Evolutionary conservation across 2,329 filamentous ascomycete species (phyloP).

Genomic region (Canariomyces notabilis): DNA sequence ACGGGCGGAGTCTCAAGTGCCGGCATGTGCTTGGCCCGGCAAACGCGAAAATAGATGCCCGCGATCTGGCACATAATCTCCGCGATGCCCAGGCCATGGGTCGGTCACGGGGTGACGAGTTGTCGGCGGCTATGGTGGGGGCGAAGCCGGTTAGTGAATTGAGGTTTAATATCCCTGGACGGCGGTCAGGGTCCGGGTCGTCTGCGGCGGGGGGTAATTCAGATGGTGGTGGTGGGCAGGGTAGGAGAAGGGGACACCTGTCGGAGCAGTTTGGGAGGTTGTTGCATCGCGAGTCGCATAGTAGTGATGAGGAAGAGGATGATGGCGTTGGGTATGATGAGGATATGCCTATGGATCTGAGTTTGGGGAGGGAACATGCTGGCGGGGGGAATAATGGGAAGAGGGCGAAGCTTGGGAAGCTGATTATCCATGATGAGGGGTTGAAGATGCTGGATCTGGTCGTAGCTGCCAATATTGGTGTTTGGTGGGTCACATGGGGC

Average conservation of each 20-base stretch:
- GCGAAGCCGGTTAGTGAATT: conserved; percentile 67
- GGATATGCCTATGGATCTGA: conserved; percentile 57
- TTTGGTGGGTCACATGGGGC: conserved; percentile 92
- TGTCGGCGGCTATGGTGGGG: conserved; percentile 31
- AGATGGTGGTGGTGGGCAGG: too few species aligned
- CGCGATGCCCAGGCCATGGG: conserved; percentile 29
- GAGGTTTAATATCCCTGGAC: conserved; percentile 79
- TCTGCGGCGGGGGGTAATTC: too few species aligned
- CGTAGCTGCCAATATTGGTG: conserved; percentile 82
- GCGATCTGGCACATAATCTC: conserved; percentile 35
- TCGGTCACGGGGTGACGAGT: conserved; percentile 24
- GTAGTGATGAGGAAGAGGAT: conserved; percentile 30
- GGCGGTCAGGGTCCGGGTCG: too few species aligned
- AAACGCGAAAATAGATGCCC: conserved; percentile 38
- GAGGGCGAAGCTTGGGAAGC: conserved; percentile 86
- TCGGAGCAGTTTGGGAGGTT: conserved; percentile 42
- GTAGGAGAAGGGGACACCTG: conserved; percentile 32
- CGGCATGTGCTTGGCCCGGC: conserved; percentile 60
- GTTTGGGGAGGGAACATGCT: conserved; percentile 74
- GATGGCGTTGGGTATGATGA: conserved; percentile 30
- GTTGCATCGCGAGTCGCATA: conserved; percentile 28
- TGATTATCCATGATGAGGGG: conserved; percentile 84
- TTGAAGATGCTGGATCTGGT: conserved; percentile 93
- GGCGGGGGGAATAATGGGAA: conserved; percentile 83
- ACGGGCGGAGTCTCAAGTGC: conserved; percentile 69